These are phyloP conservation scores for Cutaneotrichosporon sp. DNA, from an alignment of 1,284 basidiomycete genomes.

Conservation along the genomic window DNA sequence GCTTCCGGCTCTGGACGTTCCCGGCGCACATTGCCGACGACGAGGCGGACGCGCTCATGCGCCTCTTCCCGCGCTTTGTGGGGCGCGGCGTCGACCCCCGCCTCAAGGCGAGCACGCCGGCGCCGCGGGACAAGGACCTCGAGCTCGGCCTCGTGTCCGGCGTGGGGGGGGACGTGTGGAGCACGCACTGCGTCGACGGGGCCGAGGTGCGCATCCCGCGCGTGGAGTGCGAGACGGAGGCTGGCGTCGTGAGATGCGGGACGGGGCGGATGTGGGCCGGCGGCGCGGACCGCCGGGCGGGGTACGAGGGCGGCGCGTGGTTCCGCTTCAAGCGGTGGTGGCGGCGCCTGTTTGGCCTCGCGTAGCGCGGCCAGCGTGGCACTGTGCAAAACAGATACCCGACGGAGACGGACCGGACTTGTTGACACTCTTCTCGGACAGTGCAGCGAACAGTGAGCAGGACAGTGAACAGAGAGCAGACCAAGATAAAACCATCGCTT, in stretches of 20 bases:
- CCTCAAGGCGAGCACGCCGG: conserved; percentile 34
- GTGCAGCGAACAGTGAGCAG: neutral
- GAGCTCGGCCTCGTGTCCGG: conserved; percentile 28
- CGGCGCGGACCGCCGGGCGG: conserved; percentile 27
- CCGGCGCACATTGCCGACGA: conserved; percentile 45
- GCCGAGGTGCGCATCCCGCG: conserved; percentile 27
- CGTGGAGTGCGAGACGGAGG: conserved; percentile 31
- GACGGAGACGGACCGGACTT: neutral
- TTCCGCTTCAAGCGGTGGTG: conserved; percentile 48
- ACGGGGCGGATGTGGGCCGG: conserved; percentile 50
- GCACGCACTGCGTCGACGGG: conserved; percentile 25
- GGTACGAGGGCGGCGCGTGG: conserved; percentile 41
- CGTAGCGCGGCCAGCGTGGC: too few species aligned
- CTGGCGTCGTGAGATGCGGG: conserved; percentile 41
- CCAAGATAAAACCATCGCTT: neutral
- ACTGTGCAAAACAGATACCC: too few species aligned
- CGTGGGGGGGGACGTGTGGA: conserved; percentile 24
- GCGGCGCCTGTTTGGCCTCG: conserved; percentile 35
- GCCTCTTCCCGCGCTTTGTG: conserved; percentile 36
- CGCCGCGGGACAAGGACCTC: conserved; percentile 28
- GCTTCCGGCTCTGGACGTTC: conserved; percentile 48
- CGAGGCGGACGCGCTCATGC: conserved; percentile 38
- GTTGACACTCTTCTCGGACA: conserved; percentile 1
- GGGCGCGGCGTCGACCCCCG: conserved; percentile 25
- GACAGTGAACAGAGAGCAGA: neutral